phyloP scores from a whole-genome alignment of 2,329 filamentous ascomycete species.

The Passalora sequoiae region DNA sequence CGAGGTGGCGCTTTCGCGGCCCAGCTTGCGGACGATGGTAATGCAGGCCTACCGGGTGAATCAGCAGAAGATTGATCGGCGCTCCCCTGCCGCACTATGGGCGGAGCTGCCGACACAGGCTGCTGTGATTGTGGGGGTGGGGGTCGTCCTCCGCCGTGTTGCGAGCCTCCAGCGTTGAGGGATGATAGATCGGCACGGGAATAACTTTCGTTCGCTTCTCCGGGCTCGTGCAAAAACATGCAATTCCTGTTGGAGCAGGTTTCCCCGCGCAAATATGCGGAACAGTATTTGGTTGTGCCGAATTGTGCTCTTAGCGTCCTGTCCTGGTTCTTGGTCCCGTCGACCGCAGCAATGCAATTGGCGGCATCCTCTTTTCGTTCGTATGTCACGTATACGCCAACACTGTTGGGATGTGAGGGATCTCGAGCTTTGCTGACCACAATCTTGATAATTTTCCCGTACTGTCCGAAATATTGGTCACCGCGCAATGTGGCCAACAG shows the following conservation, averaged over 20 bases:
- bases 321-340: constrained; percentile 88
- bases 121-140: constrained; percentile 48
- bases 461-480: constrained; percentile 93
- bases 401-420: constrained; percentile 66
- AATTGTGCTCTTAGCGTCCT: constrained; percentile 69
- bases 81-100: constrained; percentile 60
- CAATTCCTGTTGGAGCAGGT: constrained; percentile 92
- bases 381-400: constrained; percentile 98
- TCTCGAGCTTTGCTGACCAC: constrained; percentile 96
- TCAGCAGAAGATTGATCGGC: constrained; percentile 29
- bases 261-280: constrained; percentile 90
- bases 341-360: constrained; percentile 83
- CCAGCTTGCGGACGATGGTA: constrained; percentile 93
- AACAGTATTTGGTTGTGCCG: constrained; percentile 98
- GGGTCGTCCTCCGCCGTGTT: constrained; percentile 53
- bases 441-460: constrained; percentile 97
- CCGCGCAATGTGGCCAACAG: constrained; percentile 85
- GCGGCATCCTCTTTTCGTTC: constrained; percentile 85
- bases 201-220: constrained; percentile 97
- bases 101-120: constrained; percentile 48
- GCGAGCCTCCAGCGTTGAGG: constrained; percentile 83
- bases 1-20: constrained; percentile 63
- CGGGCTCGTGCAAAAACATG: constrained; percentile 96
- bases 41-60: constrained; percentile 70
- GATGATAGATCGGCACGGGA: constrained; percentile 90